Conservation (phyloP, 768 basidiomycete genomes). For the Rossbeevera mucosa region DNA sequence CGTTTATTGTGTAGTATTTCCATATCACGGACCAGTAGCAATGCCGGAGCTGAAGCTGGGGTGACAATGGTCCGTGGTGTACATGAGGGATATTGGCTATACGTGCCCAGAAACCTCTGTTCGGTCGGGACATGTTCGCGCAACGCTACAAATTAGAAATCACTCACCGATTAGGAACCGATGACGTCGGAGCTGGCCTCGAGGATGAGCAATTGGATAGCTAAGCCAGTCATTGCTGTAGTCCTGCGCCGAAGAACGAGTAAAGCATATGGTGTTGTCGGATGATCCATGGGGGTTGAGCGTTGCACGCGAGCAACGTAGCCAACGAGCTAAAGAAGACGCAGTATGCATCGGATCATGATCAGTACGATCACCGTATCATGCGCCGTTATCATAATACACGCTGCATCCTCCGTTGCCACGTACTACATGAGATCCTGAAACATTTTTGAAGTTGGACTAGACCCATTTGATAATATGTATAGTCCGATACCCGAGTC, state of each 20-base stretch:
- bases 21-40: not conserved
- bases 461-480: too few species aligned
- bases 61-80: conserved; percentile 12
- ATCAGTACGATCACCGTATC: not conserved
- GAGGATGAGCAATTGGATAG: not conserved
- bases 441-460: not conserved
- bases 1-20: not conserved
- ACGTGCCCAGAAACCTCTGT: conserved; percentile 12
- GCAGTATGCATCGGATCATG: not conserved
- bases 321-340: not conserved
- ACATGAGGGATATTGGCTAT: conserved; percentile 17
- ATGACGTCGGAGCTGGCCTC: conserved; percentile 1
- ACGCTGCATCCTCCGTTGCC: not conserved
- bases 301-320: not conserved
- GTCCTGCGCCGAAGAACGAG: not conserved
- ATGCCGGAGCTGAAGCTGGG: not conserved
- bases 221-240: not conserved
- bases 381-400: not conserved
- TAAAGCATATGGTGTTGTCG: not conserved
- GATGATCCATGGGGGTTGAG: not conserved
- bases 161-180: not conserved
- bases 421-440: not conserved
- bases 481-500: too few species aligned
- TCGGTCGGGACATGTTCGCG: not conserved
- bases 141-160: not conserved